Evolutionary conservation across 2,329 filamentous ascomycete species (phyloP).

Genomic region (Phyllosticta citriasiana): DNA sequence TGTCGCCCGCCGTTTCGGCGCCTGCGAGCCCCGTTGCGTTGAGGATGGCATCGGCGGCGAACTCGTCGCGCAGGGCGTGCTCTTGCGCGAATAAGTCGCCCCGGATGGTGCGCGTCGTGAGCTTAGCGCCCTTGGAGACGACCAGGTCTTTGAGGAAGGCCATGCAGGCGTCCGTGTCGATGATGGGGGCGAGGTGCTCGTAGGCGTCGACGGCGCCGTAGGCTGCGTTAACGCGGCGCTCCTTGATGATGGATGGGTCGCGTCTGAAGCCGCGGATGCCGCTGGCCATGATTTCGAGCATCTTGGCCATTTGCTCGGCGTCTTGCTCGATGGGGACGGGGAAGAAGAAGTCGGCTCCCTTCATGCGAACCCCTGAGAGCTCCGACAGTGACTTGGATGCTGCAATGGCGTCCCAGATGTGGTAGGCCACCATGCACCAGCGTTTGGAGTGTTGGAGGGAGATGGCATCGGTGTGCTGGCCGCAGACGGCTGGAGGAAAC

Average conservation of each 20-base stretch:
- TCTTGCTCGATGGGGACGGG: constrained; percentile 25
- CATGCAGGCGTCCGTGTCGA: constrained; percentile 39
- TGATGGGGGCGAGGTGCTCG: constrained; percentile 35
- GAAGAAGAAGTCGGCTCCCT: constrained; percentile 33
- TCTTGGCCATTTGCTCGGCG: constrained; percentile 26
- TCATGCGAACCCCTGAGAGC: constrained; percentile 30
- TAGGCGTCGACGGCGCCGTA: constrained; percentile 36
- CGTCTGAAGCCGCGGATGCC: constrained; percentile 32
- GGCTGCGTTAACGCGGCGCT: constrained; percentile 23
- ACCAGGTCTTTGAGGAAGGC: constrained; percentile 33
- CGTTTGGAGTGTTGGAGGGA: constrained; percentile 31
- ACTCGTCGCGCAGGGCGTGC: constrained; percentile 22
- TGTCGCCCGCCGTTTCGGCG: constrained; percentile 28
- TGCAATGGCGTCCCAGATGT: constrained; percentile 33
- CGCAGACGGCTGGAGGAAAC: constrained; percentile 37
- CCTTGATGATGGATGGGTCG: constrained; percentile 21
- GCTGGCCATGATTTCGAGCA: constrained; percentile 31
- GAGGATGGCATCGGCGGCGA: constrained; percentile 34
- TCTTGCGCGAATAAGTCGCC: constrained; percentile 29
- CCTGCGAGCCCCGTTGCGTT: constrained; percentile 35
- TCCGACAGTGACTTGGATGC: constrained; percentile 20
- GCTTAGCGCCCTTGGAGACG: constrained; percentile 30
- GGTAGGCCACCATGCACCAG: constrained; percentile 35
- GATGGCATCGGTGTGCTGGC: constrained; percentile 32
- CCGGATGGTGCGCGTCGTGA: constrained; percentile 30